Evolutionary conservation across 345 rosid genomes (phyloP), one percentile per base, ranked within the genome.

Genomic region (Turnera subulata): DNA sequence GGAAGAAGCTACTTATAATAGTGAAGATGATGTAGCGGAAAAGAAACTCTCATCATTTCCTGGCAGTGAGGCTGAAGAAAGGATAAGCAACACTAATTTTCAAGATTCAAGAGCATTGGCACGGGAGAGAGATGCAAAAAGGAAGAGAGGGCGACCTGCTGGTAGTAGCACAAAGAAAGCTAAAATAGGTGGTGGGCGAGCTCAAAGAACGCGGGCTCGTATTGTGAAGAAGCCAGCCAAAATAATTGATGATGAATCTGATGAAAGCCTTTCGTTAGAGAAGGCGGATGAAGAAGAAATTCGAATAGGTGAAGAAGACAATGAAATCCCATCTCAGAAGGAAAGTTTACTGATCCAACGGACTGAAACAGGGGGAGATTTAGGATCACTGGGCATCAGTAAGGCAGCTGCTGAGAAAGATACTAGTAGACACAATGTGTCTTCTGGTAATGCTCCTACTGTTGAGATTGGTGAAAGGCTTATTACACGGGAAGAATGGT

Each of bases 101-200:
- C 42, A 55, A 48, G 58, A 25, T 29, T 62, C 69, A 13, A 60
- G 46, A 23, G 56, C 45, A 53, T 55, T 58, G 55, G 61, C 40
- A 5, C 61, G 74, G 6, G 62, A 58, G 46, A 53, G 37, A 57
- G 78, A 55, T 54, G 58, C 42, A 38, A 71, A 49, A 46, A 77
- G 85, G 59, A 80, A 79, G 67, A 80, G 84, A 70, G 85, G 93
- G 58, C 68, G 78, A 60, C 78, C 84, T 60, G 76, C 74, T 56
- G 59, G 74, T 55, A 65, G 50, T 46, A 67, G 57, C 71, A 58
- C 61, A 43, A 84, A 78, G 60, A 80, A 71, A 63, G 73, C 74
- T 39, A 85, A 76, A 64, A 22, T 21, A 6, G 63, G 54, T 56
- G 50, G 52, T 56, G 63, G 53, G 56, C 66, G 39, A 62, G 42